Conservation (phyloP, 176 grass and related monocot species). For the Saccharum spontaneum region DNA sequence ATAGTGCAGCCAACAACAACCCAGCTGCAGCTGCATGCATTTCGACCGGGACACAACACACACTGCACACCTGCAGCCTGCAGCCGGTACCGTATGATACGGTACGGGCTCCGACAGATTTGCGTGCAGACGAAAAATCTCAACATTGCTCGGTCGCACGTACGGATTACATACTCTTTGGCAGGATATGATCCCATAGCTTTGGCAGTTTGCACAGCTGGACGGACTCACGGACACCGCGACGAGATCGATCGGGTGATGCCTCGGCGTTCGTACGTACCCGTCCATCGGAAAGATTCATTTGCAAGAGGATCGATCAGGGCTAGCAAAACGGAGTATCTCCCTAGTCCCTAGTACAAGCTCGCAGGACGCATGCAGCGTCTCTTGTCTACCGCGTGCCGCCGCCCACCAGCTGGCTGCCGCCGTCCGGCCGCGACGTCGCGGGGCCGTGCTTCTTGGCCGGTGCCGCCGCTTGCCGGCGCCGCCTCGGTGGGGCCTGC, state of each 20-base stretch:
- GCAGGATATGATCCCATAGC: background rate
- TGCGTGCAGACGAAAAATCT: background rate
- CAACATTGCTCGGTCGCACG: background rate
- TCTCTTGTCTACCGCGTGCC: background rate
- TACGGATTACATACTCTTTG: background rate
- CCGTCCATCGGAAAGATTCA: background rate
- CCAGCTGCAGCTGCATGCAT: too few species aligned
- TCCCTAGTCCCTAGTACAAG: background rate
- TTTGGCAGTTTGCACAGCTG: constrained; percentile 8
- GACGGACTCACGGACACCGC: background rate
- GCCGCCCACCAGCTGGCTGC: too few species aligned
- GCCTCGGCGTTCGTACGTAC: background rate
- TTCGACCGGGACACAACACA: background rate
- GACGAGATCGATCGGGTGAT: background rate
- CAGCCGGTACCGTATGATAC: background rate
- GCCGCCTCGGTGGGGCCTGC: background rate
- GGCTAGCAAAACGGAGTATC: background rate
- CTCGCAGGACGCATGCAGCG: background rate
- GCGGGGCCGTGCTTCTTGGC: background rate
- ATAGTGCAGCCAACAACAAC: too few species aligned
- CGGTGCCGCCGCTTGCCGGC: background rate
- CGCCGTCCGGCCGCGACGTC: background rate
- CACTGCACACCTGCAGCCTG: background rate
- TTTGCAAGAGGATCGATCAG: background rate
- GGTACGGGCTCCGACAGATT: background rate